Percentiles rank a stretch among this genome's conserved stretches.
Evolutionary conservation across 2,329 filamentous ascomycete species (phyloP).

Genomic region (Alternaria burnsii): DNA sequence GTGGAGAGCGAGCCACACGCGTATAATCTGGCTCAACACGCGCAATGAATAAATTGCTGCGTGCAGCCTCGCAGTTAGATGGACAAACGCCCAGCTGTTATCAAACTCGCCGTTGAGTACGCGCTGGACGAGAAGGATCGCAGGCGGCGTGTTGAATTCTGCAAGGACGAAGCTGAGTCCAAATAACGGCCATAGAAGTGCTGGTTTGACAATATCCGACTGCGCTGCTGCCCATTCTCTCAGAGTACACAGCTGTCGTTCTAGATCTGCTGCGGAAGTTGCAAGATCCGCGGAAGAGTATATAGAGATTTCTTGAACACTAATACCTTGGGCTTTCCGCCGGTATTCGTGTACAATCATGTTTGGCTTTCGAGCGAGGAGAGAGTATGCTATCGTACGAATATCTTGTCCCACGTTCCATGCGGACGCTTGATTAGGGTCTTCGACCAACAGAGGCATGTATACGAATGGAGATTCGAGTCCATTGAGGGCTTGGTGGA

Average conservation of each 20-base stretch:
- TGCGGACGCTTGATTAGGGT: conserved; percentile 53
- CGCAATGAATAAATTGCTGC: conserved; percentile 55
- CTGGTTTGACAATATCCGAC: conserved; percentile 3
- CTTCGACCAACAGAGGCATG: conserved; percentile 68
- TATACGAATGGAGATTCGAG: conserved; percentile 59
- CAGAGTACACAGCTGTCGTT: conserved; percentile 23
- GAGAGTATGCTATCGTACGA: conserved; percentile 51
- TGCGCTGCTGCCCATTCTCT: conserved; percentile 26
- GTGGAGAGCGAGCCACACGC: conserved; percentile 28
- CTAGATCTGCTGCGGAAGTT: conserved; percentile 16
- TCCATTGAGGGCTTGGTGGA: conserved; percentile 30
- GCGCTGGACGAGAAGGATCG: conserved; percentile 23
- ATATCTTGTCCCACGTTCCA: conserved; percentile 52
- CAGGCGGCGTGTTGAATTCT: conserved; percentile 32
- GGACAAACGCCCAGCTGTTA: conserved; percentile 50
- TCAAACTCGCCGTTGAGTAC: conserved; percentile 43
- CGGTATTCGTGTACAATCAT: conserved; percentile 47
- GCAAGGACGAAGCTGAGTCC: conserved; percentile 33
- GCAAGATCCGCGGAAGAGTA: conserved; percentile 15
- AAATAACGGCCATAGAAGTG: conserved; percentile 38
- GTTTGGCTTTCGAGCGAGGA: conserved; percentile 31
- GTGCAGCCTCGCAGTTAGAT: conserved; percentile 53
- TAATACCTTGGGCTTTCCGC: conserved; percentile 47
- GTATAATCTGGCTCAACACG: conserved; percentile 51
- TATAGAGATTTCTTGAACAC: conserved; percentile 28